Evolutionary conservation across 1,284 basidiomycete species (phyloP), one percentile per base, ranked within the genome.

Genomic region (Inonotus obliquus): DNA sequence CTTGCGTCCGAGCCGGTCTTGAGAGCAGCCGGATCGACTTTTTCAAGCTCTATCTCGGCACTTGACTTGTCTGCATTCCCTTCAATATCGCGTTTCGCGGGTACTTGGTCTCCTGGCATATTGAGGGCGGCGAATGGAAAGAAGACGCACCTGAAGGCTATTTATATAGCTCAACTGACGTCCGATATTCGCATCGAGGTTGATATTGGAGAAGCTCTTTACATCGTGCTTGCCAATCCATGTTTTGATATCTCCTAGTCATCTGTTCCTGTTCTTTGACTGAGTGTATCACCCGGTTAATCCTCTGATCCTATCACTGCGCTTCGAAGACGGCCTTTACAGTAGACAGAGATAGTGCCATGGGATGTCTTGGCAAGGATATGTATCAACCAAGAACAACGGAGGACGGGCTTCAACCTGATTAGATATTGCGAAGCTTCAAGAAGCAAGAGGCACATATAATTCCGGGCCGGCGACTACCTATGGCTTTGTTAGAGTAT

Each of bases 1-100:
- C 72, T 72, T 57, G 69, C 70, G 63, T 68, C 66, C 23, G 66
- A 59, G 19, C 60, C 54, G 51, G 13, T 27, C 14, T 60, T 51
- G 27, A 23, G 14, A 45, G 38, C n/a, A 9, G 29, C 14, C 4
- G 32, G 13, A 10, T 45, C 27, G 10, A 48, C 44, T 11, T 35
- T n/a, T 21, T 45, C 25, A 9, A 45, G 27, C 27, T 57, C 21
- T 17, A 48, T 17, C 44, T 57, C 44, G 44, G 48, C 35, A 7
- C 17, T 10, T 4, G 54, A 41, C 39, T 56, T 56, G 13, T 56
- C 54, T 7, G 17, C 25, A 27, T 45, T 17, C 6, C 25, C 41
- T 9, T 39, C 39, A 27, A 38, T 13, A 11, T 56, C 45, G 21
- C 17, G 9, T n/a, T 9, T 25, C 35, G 29, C 14, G 7, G 49